Conservation (phyloP, 768 basidiomycete genomes). For the Gymnopilus junonius region DNA sequence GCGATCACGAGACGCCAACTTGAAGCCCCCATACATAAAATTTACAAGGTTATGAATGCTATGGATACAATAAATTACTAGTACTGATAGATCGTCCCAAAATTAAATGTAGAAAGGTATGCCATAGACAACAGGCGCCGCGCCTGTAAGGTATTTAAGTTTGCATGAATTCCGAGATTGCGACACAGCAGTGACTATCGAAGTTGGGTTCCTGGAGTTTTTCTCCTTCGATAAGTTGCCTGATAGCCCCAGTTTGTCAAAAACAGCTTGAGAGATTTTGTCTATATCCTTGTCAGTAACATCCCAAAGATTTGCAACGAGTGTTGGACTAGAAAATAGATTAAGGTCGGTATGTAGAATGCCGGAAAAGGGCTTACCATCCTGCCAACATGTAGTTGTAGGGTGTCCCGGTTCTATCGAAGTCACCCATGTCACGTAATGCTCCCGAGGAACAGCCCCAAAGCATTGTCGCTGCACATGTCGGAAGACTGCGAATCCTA, state of each 20-base stretch:
- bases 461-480: constrained; percentile 94
- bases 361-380: constrained; percentile 62
- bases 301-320: constrained; percentile 97
- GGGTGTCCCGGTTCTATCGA: constrained; percentile 90
- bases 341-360: background rate
- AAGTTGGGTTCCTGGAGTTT: constrained; percentile 33
- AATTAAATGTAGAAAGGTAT: constrained; percentile 82
- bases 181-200: constrained; percentile 77
- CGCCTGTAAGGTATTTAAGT: constrained; percentile 91
- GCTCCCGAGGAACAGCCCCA: constrained; percentile 98
- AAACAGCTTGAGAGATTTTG: constrained; percentile 84
- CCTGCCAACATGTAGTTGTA: constrained; percentile 97
- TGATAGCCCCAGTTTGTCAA: constrained; percentile 68
- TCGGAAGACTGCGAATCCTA: constrained; percentile 76
- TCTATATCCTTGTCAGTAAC: constrained; percentile 98
- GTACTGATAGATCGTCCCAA: constrained; percentile 1
- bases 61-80: constrained; percentile 6
- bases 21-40: too few relatives aligned
- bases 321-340: constrained; percentile 66
- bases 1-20: too few relatives aligned
- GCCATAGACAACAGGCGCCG: constrained; percentile 94
- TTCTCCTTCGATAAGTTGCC: constrained; percentile 24
- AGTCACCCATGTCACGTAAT: constrained; percentile 90
- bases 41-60: background rate
- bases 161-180: constrained; percentile 82